Evolutionary conservation across 2,329 filamentous ascomycete species (phyloP), one percentile per base, ranked within the genome.

Genomic region (Botryotinia convoluta): DNA sequence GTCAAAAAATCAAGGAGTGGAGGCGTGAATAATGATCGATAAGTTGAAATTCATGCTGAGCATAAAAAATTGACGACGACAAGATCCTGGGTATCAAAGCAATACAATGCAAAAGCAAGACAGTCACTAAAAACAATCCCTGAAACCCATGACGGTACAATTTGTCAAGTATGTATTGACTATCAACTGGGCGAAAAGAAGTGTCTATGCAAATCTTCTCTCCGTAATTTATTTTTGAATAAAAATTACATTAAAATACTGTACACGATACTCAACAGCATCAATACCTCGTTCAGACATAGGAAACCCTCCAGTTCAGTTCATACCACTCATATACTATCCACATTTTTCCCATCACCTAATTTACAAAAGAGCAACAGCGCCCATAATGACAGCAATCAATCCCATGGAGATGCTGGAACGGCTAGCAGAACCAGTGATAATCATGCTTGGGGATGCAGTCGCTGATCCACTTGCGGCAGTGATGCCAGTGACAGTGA

Each of bases 351-450:
- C 42, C 37, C 48, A 42, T 57, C 65, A 68, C 48, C 54, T 32
- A 42, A 57, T 22, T 54, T 64, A 71, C 69, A 71, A 71, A 42
- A 71, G 69, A 42, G 59, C 69, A 42, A 71, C 29, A 2, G 32
- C 22, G 26, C 69, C 69, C 59, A 71, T 71, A 4, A 71, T 44
- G 22, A 48, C 32, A 10, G 69, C 69, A 18, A 71, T 42, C 20
- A 71, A 29, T 1, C 42, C 20, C 32, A 71, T 32, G 32, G 69
- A 71, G 29, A 71, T 51, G 26, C 59, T 51, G 10, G 60, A 51
- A 64, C 69, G 69, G 44, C 44, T 64, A 39, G 69, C 69, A 71
- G 42, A n/a, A 26, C 69, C 69, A 18, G 69, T 71, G 26, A 51
- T 4, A 20, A 64, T 18, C 69, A 71, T 71, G 32, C 26, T 37